A percentile compares a stretch with the other conserved stretches of the same genome.
Conservation (phyloP, 306 rosid species). For the Acmispon strigosus region DNA sequence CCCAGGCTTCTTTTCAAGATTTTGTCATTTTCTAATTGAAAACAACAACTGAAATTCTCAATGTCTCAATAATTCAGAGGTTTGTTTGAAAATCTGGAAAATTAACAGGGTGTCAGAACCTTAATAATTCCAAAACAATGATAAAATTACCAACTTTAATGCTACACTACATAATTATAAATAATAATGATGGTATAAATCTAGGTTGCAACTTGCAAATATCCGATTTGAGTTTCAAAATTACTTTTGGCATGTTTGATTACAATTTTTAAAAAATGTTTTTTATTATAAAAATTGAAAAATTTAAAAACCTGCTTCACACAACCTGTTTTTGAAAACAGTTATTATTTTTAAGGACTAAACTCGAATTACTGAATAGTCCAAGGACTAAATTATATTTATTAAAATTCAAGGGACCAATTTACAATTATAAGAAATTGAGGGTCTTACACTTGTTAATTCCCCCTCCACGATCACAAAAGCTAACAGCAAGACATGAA, state of each 20-base stretch:
- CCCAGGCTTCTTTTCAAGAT: slow-evolving; percentile 41
- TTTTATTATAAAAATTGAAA: too few relatives aligned
- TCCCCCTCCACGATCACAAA: too few relatives aligned
- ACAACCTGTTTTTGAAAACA: too few relatives aligned
- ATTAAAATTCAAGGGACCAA: too few relatives aligned
- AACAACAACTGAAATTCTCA: slow-evolving; percentile 38
- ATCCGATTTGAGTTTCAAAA: background rate
- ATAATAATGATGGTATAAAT: slow-evolving; percentile 14
- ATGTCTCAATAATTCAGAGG: slow-evolving; percentile 21
- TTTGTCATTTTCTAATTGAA: slow-evolving; percentile 68
- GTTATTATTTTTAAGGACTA: too few relatives aligned
- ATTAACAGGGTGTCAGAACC: slow-evolving; percentile 27
- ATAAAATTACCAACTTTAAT: slow-evolving; percentile 21
- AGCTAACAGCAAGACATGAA: too few relatives aligned
- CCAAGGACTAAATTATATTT: too few relatives aligned
- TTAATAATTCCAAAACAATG: slow-evolving; percentile 22
- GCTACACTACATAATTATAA: background rate
- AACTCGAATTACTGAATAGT: too few relatives aligned
- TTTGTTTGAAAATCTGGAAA: background rate
- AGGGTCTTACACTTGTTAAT: too few relatives aligned
- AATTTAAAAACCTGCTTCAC: too few relatives aligned
- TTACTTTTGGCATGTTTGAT: background rate
- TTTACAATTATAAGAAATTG: too few relatives aligned
- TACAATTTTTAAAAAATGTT: too few relatives aligned
- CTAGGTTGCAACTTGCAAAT: slow-evolving; percentile 12